These are phyloP conservation scores for Incumbomyces lentus DNA, from an alignment of 2,329 filamentous ascomycete genomes.

Conservation along the genomic window DNA sequence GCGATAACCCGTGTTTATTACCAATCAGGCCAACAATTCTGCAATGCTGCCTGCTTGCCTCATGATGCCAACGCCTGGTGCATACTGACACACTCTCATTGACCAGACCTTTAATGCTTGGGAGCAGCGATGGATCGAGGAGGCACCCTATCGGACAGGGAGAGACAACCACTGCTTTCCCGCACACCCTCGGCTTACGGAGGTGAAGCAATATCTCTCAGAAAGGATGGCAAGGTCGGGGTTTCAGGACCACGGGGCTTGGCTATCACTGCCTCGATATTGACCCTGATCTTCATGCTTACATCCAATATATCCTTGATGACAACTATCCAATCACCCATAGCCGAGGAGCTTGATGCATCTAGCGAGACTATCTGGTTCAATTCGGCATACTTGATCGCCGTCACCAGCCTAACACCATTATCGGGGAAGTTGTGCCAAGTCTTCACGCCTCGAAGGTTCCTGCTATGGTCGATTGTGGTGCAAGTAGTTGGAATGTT, in stretches of 20 bases:
- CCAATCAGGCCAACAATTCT: too few species aligned
- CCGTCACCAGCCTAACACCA: constrained; percentile 51
- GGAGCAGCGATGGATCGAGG: too few species aligned
- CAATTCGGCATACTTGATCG: constrained; percentile 64
- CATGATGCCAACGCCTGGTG: too few species aligned
- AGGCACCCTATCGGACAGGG: not conserved
- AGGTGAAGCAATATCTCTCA: not conserved
- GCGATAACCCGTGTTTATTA: too few species aligned
- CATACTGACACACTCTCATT: too few species aligned
- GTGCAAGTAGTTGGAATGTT: constrained; percentile 53
- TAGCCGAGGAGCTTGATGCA: constrained; percentile 64
- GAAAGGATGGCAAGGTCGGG: not conserved
- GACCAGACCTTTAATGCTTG: too few species aligned
- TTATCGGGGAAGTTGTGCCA: constrained; percentile 61
- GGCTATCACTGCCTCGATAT: constrained; percentile 17
- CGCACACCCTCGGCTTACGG: constrained; percentile 4
- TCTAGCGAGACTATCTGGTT: constrained; percentile 71
- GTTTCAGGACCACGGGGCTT: constrained; percentile 6
- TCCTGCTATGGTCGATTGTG: constrained; percentile 52
- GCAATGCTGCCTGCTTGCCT: too few species aligned
- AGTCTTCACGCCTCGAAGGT: constrained; percentile 56
- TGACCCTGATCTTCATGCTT: constrained; percentile 19
- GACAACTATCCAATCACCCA: constrained; percentile 67
- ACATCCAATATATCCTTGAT: constrained; percentile 63
- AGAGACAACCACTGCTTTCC: constrained; percentile 1